A percentile compares a stretch with the other conserved stretches of the same genome.
phyloP scores from a whole-genome alignment of 495 filamentous ascomycete genomes.

The Emericellopsis terricola region DNA sequence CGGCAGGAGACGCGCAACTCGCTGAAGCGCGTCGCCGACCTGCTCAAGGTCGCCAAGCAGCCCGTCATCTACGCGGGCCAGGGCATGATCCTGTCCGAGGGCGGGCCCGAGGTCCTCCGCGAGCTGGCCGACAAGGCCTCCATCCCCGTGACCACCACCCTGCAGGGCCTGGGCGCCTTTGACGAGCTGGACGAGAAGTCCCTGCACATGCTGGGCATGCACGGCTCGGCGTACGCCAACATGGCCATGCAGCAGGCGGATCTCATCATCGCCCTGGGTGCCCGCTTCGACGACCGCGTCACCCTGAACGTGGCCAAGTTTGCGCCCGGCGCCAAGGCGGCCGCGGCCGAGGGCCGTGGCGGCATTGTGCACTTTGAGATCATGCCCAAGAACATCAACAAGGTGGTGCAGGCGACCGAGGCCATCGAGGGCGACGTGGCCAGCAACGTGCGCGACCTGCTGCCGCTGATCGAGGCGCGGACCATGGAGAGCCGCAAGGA shows the following conservation, averaged over 20 bases:
- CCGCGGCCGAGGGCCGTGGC: slow-evolving; percentile 50
- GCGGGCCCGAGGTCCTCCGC: slow-evolving; percentile 47
- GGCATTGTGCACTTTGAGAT: slow-evolving; percentile 73
- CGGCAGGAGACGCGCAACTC: slow-evolving; percentile 39
- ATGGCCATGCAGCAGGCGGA: slow-evolving; percentile 65
- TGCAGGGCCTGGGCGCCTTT: slow-evolving; percentile 61
- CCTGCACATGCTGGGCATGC: slow-evolving; percentile 73
- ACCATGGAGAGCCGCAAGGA: slow-evolving; percentile 45
- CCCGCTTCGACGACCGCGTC: slow-evolving; percentile 64
- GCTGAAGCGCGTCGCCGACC: slow-evolving; percentile 42
- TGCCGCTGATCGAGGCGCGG: slow-evolving; percentile 44
- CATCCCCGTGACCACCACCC: slow-evolving; percentile 62
- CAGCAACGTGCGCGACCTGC: slow-evolving; percentile 49
- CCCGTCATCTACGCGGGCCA: slow-evolving; percentile 63
- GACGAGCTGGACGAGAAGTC: slow-evolving; percentile 62
- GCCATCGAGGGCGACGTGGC: slow-evolving; percentile 60
- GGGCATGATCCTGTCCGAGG: slow-evolving; percentile 43
- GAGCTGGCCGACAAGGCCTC: slow-evolving; percentile 54
- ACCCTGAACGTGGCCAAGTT: slow-evolving; percentile 47
- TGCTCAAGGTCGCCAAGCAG: slow-evolving; percentile 59
- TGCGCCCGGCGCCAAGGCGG: slow-evolving; percentile 46
- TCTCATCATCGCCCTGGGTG: slow-evolving; percentile 59
- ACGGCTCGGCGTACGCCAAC: slow-evolving; percentile 64
- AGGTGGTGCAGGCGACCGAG: slow-evolving; percentile 67
- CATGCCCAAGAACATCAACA: slow-evolving; percentile 78